A percentile compares a stretch with the other conserved stretches of the same genome.
Conservation (phyloP, 192 early-diverging fungal genomes). For the Dissophora globulifera region DNA sequence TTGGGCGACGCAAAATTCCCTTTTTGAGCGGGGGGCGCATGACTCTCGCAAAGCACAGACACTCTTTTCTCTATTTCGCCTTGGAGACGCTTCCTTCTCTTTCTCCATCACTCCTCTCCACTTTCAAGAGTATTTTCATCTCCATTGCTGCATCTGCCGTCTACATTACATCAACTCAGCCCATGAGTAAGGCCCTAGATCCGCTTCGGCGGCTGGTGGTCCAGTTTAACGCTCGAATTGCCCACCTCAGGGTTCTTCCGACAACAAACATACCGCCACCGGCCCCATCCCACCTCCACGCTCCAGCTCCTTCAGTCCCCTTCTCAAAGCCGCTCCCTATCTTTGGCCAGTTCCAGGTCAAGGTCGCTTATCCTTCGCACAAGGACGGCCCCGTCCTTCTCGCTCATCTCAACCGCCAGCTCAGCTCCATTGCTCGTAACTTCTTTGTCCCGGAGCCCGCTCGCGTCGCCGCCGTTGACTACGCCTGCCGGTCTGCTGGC, state of each 20-base stretch:
- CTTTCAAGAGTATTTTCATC: not conserved
- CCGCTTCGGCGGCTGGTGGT: conserved; percentile 54
- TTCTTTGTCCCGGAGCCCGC: conserved; percentile 43
- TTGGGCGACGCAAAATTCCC: no score
- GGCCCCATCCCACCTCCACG: conserved; percentile 23
- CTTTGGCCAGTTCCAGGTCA: conserved; percentile 49
- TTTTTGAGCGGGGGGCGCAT: conserved; percentile 11
- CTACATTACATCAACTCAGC: not conserved
- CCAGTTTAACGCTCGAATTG: conserved; percentile 50
- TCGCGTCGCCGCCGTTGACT: conserved; percentile 49
- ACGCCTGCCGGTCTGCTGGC: conserved; percentile 42
- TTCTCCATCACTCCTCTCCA: not conserved
- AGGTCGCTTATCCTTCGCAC: conserved; percentile 26
- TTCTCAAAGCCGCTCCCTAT: conserved; percentile 15
- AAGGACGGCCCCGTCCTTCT: conserved; percentile 44
- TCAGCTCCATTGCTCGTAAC: conserved; percentile 26
- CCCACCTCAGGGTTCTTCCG: conserved; percentile 43
- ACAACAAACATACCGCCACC: conserved; percentile 30
- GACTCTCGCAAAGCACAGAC: no score
- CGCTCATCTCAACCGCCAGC: conserved; percentile 26
- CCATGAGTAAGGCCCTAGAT: conserved; percentile 50
- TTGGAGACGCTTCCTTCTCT: not conserved
- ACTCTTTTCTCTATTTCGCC: not conserved
- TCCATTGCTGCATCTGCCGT: not conserved
- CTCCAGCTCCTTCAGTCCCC: conserved; percentile 17